Evolutionary conservation across 2,329 filamentous ascomycete genomes (phyloP), one percentile per base, ranked within the genome.

Genomic region (Aspergillus sp.): DNA sequence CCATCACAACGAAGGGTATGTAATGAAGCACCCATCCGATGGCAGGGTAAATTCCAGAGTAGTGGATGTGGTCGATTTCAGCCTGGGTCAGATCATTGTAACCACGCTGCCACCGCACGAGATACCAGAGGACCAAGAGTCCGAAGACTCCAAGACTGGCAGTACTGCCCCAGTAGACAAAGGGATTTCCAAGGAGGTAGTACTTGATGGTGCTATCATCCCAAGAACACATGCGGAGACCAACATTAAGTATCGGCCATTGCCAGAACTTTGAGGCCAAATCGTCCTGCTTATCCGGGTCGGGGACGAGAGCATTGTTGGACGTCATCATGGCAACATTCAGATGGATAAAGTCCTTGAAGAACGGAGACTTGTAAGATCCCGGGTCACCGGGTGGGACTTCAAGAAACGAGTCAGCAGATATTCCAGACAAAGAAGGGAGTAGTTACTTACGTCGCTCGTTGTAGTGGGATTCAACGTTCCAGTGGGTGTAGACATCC

Each of bases 301-400:
- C 94, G 3, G 94, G 94, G 17, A 99, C 91, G 43, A 99, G 85
- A 20, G 94, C 94, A 69, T 99, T 99, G 82, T 99, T 99, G 36
- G 94, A 97, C 3, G 94, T 99, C 93, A 97, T 97, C 94, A 99
- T 99, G 58, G 94, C 94, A 57, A 99, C 94, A 71, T 99, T 99
- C 56, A 97, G 79, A 72, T 99, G 94, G 58, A 99, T 87, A 67
- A 99, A 99, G 74, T 99, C 94, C 70, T 96, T 92, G 68, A 96
- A 81, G 81, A 99, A 99, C 2, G 95, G 94, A 32, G 93, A 97
- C 77, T 89, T 96, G 80, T 97, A 99, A 52, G 89, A 87, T 64
- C 88, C 90, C 50, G 94, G 89, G 73, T 97, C 89, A 63, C 89
- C 88, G 57, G 89, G 85, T 36, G 94, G 93, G 21, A 97, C 89